Evolutionary conservation across 768 basidiomycete genomes (phyloP), one percentile per base, ranked within the genome.

Genomic region (Pleurotus citrinopileatus): DNA sequence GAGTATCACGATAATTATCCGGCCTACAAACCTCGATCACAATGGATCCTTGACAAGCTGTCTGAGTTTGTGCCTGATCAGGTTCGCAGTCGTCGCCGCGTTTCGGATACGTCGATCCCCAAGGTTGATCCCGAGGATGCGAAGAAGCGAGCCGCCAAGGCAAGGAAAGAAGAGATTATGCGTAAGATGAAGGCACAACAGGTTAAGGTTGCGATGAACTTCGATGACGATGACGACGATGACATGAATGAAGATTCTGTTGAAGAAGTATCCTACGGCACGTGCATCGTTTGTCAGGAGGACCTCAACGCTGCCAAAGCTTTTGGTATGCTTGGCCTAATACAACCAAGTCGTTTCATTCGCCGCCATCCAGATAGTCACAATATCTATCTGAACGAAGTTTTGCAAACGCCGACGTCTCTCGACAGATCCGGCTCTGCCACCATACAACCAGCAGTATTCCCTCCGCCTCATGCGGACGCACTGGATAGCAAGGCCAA

Each of bases 271-370:
- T 86, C 87, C 10, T 87, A 85, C 56, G 96, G 96, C 2, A 89
- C 87, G n/a, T 99, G 97, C 65, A 98, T 99, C 57, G 94, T 98
- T 8, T 99, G 97, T 61, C 97, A 98, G 65, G 97, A 98, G 65
- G 91, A 94, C 56, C 81, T 98, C 48, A 89, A 83, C 59, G 65
- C 78, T 2, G 70, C 78, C 13, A 79, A 81, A 56, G 74, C 90
- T 0, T 98, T 97, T 67, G 97, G 97, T 4, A 82, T 83, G 26
- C 81, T 99, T 15, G 92, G 90, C 1, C 73, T 95, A 42, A 65
- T 99, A 5, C 96, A 98, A 62, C 89, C 95, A 0, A 95, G 94
- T 66, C 79, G 89, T 42, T 71, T 94, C 40, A 75, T 98, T 15
- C 82, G 96, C 42, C 82, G 82, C 34, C 87, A 89, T 59, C 89